Evolutionary conservation across 306 rosid genomes (phyloP).

Genomic region (Cercis canadensis): DNA sequence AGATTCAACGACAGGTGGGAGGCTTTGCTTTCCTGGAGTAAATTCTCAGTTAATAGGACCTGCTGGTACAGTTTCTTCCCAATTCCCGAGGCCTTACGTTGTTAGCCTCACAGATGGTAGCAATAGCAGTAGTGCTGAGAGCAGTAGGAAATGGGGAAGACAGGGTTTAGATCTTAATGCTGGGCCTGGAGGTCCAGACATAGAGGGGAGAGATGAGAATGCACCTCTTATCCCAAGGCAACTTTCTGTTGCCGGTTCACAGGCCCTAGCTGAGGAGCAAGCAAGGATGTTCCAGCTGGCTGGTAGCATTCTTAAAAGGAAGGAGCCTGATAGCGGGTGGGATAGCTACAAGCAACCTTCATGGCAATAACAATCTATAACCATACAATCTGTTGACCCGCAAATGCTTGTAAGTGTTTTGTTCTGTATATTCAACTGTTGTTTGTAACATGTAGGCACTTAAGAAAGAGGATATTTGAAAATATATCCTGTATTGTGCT

Average conservation of each 20-base stretch:
- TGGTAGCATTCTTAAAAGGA: conserved; percentile 62
- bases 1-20: conserved; percentile 66
- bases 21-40: conserved; percentile 65
- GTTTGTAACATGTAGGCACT: conserved; percentile 40
- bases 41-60: conserved; percentile 66
- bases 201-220: conserved; percentile 68
- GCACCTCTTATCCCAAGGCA: conserved; percentile 52
- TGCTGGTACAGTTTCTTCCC: conserved; percentile 58
- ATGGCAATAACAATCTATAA: conserved; percentile 53
- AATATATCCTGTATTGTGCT: conserved; percentile 37
- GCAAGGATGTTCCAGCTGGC: conserved; percentile 57
- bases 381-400: conserved; percentile 36
- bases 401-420: conserved; percentile 55
- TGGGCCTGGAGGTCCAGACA: conserved; percentile 70
- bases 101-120: conserved; percentile 59
- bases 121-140: conserved; percentile 55
- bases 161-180: conserved; percentile 80
- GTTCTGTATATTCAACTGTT: conserved; percentile 48
- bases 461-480: conserved; percentile 32
- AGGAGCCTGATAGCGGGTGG: conserved; percentile 83
- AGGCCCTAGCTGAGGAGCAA: conserved; percentile 61
- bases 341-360: conserved; percentile 67
- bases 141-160: conserved; percentile 64
- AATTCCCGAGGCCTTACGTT: conserved; percentile 63
- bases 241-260: conserved; percentile 66